These are phyloP conservation scores for Scutellaria barbata DNA, from an alignment of 257 asterid species.

Conservation along the genomic window DNA sequence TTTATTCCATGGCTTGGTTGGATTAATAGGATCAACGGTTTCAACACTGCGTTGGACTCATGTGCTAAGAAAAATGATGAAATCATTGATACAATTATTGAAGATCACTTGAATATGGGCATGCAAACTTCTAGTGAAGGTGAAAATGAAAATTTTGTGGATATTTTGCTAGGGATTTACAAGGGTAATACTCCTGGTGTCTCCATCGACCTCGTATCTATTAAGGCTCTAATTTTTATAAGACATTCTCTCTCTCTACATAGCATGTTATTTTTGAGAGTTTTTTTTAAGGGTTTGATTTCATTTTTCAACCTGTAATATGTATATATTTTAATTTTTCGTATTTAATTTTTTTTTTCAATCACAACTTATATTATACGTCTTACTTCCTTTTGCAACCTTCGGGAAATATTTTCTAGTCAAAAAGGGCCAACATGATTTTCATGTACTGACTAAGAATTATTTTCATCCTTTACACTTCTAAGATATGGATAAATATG, in stretches of 20 bases:
- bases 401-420: too few relatives aligned
- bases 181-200: slow-evolving; percentile 9
- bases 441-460: too few relatives aligned
- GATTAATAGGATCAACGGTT: slow-evolving; percentile 34
- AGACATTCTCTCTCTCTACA: background rate
- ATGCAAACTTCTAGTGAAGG: background rate
- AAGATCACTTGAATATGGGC: background rate
- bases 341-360: too few relatives aligned
- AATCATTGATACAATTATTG: slow-evolving; percentile 27
- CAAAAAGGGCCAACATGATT: too few relatives aligned
- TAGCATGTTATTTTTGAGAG: too few relatives aligned
- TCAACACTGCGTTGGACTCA: slow-evolving; percentile 1
- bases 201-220: slow-evolving; percentile 13
- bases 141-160: slow-evolving; percentile 21
- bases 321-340: too few relatives aligned
- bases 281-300: too few relatives aligned
- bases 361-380: too few relatives aligned
- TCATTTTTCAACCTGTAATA: too few relatives aligned
- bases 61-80: slow-evolving; percentile 14
- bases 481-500: too few relatives aligned
- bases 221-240: slow-evolving; percentile 28
- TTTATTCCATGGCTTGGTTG: slow-evolving; percentile 43
- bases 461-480: too few relatives aligned
- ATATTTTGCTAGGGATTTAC: slow-evolving; percentile 32
- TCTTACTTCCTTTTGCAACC: too few relatives aligned